phyloP scores from a whole-genome alignment of 1,284 basidiomycete species.

The Cystobasidium slooffiae region DNA sequence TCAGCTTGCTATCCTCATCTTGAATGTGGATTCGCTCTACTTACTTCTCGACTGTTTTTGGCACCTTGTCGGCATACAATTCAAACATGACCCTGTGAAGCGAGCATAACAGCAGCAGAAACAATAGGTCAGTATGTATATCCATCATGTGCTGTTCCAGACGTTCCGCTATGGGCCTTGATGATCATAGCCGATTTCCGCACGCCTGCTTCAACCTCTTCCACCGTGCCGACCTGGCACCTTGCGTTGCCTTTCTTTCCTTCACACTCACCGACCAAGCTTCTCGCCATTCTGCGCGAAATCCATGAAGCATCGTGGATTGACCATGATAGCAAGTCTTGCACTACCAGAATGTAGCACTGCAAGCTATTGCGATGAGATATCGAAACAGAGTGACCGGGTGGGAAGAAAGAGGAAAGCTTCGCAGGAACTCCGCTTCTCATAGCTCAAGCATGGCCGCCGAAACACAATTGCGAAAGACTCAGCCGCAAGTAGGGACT shows the following conservation, averaged over 20 bases:
- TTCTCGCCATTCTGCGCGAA: conserved; percentile 64
- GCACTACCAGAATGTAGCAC: too few relatives aligned
- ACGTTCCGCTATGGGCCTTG: too few relatives aligned
- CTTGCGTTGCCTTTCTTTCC: conserved; percentile 41
- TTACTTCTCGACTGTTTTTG: conserved; percentile 85
- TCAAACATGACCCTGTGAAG: conserved; percentile 73
- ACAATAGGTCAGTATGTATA: background rate
- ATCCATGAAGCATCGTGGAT: conserved; percentile 72
- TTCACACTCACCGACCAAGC: conserved; percentile 65
- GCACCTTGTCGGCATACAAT: conserved; percentile 73
- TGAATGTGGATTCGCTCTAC: conserved; percentile 45
- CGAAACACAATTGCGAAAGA: too few relatives aligned
- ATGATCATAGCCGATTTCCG: background rate
- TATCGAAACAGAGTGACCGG: too few relatives aligned
- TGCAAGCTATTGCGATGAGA: too few relatives aligned
- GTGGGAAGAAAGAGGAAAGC: too few relatives aligned
- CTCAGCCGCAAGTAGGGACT: too few relatives aligned
- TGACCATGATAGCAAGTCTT: conserved; percentile 56
- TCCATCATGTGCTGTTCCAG: background rate
- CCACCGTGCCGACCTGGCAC: too few relatives aligned
- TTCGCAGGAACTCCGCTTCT: too few relatives aligned
- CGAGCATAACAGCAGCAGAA: conserved; percentile 36
- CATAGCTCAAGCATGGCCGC: too few relatives aligned
- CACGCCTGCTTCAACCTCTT: background rate
- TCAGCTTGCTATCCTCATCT: background rate